Conservation (phyloP, 768 basidiomycete species). For the Lactarius tabidus region DNA sequence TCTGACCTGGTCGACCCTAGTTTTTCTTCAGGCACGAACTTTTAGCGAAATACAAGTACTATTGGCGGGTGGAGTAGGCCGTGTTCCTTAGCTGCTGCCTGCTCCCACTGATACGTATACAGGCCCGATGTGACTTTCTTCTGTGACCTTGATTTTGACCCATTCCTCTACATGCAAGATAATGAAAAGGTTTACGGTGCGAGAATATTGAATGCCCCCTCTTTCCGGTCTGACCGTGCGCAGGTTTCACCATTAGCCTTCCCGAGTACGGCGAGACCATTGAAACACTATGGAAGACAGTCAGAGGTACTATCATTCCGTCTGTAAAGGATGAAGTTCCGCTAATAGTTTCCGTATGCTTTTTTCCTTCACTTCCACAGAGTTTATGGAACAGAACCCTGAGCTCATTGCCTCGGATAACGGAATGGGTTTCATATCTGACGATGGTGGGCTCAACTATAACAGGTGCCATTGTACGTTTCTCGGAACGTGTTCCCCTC, state of each 20-base stretch:
- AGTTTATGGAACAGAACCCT: slow-evolving; percentile 47
- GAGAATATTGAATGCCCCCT: slow-evolving; percentile 1
- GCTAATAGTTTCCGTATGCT: neutral
- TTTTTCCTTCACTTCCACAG: slow-evolving; percentile 30
- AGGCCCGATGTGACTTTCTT: slow-evolving; percentile 55
- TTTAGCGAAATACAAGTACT: slow-evolving; percentile 35
- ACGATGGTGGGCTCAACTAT: slow-evolving; percentile 52
- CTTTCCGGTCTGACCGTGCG: slow-evolving; percentile 23
- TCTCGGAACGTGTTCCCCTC: slow-evolving; percentile 5
- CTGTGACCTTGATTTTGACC: slow-evolving; percentile 55
- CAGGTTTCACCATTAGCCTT: slow-evolving; percentile 66
- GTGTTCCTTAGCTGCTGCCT: neutral
- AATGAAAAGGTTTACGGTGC: slow-evolving; percentile 51
- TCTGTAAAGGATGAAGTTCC: neutral
- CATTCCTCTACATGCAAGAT: slow-evolving; percentile 56
- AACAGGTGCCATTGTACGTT: slow-evolving; percentile 52
- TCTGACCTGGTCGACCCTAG: slow-evolving; percentile 27
- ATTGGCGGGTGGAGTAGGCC: slow-evolving; percentile 54
- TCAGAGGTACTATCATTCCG: slow-evolving; percentile 46
- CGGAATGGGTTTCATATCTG: slow-evolving; percentile 52
- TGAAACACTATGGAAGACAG: slow-evolving; percentile 65
- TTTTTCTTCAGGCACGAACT: slow-evolving; percentile 55
- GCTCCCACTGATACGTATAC: neutral
- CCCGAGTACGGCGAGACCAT: slow-evolving; percentile 76
- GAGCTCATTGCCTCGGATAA: slow-evolving; percentile 47